These are phyloP conservation scores for Castanea crenata DNA, from an alignment of 306 rosid genomes.

Conservation along the genomic window DNA sequence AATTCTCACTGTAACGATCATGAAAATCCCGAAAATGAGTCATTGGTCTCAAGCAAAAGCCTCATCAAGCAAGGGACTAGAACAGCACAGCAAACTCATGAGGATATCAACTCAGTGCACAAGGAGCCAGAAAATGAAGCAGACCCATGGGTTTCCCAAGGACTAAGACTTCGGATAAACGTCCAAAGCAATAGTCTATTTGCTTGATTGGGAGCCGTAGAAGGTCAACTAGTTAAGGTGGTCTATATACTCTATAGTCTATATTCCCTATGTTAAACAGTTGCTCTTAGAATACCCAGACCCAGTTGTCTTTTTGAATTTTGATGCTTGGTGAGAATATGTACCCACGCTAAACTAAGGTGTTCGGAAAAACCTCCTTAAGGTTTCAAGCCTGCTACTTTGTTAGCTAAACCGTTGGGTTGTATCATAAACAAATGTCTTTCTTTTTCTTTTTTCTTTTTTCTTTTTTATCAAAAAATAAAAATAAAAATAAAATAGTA, in stretches of 20 bases:
- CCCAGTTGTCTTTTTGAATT: background rate
- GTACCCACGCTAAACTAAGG: background rate
- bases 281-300: background rate
- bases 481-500: too few species aligned
- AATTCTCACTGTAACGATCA: conserved; percentile 32
- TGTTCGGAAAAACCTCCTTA: background rate
- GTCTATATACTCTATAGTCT: too few species aligned
- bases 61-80: background rate
- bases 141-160: conserved; percentile 11
- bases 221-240: background rate
- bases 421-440: background rate
- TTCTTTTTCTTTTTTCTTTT: background rate
- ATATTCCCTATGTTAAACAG: background rate
- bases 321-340: background rate
- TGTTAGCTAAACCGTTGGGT: too few species aligned
- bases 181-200: background rate
- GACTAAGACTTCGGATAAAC: background rate
- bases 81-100: background rate
- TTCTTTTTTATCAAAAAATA: too few species aligned
- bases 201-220: background rate
- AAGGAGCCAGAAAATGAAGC: conserved; percentile 14
- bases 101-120: background rate
- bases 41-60: background rate
- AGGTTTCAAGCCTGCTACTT: background rate
- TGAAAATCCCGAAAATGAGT: conserved; percentile 12